phyloP scores from a whole-genome alignment of 1,139 yeast species.

The Arxiozyma slooffiae region DNA sequence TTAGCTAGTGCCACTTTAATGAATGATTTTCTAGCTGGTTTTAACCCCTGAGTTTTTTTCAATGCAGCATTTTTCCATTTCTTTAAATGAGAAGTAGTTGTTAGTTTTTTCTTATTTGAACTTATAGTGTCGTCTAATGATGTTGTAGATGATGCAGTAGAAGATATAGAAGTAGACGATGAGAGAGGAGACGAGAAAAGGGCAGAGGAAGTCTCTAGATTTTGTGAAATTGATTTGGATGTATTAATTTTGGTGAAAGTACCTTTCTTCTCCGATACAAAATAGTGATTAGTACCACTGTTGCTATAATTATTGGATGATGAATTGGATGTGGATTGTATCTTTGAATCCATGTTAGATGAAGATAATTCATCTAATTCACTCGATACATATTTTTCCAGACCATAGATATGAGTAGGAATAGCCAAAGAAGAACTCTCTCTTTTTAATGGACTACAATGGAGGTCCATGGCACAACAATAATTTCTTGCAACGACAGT shows the following conservation, averaged over 20 bases:
- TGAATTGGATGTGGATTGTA: neutral
- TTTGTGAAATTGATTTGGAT: neutral
- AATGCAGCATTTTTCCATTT: conserved; percentile 1
- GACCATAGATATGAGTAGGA: conserved; percentile 26
- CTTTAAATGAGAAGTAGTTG: neutral
- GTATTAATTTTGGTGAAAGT: neutral
- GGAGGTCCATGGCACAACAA: neutral
- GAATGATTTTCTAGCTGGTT: conserved; percentile 16
- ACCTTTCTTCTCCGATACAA: no score
- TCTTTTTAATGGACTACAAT: conserved; percentile 4
- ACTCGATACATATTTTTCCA: conserved; percentile 24
- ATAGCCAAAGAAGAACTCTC: conserved; percentile 17
- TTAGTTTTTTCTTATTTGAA: neutral
- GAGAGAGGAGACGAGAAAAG: neutral
- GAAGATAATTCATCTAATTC: conserved; percentile 22
- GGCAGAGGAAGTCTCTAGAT: neutral
- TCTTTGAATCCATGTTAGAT: neutral
- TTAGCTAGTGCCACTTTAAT: conserved; percentile 22
- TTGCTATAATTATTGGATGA: neutral
- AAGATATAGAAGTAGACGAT: neutral
- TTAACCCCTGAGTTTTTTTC: neutral
- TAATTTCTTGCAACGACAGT: neutral
- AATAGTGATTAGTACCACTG: neutral
- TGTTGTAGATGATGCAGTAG: neutral
- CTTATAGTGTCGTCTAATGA: neutral